Conservation (phyloP, 306 rosid genomes). For the apple (Malus domestica) region DNA sequence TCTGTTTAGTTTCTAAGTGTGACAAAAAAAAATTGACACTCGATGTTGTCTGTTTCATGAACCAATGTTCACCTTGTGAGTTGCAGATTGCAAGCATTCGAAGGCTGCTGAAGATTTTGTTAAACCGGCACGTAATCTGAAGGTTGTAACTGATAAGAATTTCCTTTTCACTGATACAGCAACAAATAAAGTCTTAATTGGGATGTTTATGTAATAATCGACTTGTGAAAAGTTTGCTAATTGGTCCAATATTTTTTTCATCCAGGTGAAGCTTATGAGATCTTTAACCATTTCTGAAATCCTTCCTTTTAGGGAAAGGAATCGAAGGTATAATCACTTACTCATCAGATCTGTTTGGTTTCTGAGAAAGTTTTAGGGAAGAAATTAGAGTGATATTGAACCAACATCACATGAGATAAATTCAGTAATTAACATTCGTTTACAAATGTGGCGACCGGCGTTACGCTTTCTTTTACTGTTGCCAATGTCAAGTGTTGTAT, state of each 20-base stretch:
- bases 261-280: slow-evolving; percentile 36
- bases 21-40: not conserved
- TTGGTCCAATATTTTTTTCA: not conserved
- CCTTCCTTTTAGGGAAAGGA: slow-evolving; percentile 31
- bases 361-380: not conserved
- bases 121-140: slow-evolving; percentile 10
- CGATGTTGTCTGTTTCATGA: not conserved
- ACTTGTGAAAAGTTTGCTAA: not conserved
- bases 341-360: not conserved
- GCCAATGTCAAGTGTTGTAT: not conserved
- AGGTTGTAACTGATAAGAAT: slow-evolving; percentile 15
- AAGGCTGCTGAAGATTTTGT: slow-evolving; percentile 34
- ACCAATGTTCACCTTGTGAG: not conserved
- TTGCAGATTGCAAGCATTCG: slow-evolving; percentile 42
- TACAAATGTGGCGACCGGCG: too few species aligned
- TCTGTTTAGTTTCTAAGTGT: not conserved
- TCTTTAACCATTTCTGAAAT: slow-evolving; percentile 37
- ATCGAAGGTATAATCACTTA: slow-evolving; percentile 25
- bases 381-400: not conserved
- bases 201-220: not conserved
- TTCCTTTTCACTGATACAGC: too few species aligned
- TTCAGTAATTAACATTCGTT: too few species aligned
- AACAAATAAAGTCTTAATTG: not conserved
- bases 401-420: too few species aligned
- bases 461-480: too few species aligned